Evolutionary conservation across 768 basidiomycete species (phyloP), one percentile per base, ranked within the genome.

Genomic region (Boletellus emodensis): DNA sequence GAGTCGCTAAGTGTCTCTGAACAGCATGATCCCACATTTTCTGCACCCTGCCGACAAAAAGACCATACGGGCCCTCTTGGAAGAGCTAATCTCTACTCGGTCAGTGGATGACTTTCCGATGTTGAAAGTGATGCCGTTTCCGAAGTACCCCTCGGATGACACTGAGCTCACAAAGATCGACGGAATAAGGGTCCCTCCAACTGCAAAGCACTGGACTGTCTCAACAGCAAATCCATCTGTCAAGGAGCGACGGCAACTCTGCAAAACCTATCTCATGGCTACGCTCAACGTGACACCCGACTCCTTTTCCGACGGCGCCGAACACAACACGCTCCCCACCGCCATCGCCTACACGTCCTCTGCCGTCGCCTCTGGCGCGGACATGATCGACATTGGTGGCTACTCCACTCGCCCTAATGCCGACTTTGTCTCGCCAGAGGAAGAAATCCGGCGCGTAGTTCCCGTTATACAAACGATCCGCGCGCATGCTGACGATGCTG

Each of bases 271-370:
- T 49, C 64, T 97, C 50, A 97, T 98, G 95, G 87, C 87, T 0
- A 96, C 90, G 1, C 78, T 99, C 49, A 97, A 98, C 63, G 79
- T 79, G 6, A 97, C 95, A 0, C 94, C 95, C 3, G 95, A 99
- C 69, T 96, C 94, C 0, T 97, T 97, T 71, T 97, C 94, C 0
- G 94, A 97, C 54, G 93, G 93, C 10, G 76, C 83, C 1, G 62
- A 68, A 17, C 74, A 87, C 64, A 73, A 77, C 53, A 76, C 75
- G 0, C 56, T 84, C 11, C 56, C 75, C 0, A 64, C 74, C 10
- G 88, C 87, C 0, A 60, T 92, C 14, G 58, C 62, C 3, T 87
- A 85, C 53, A 72, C 76, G 0, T 54, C 61, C 4, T 44, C 70
- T 4, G 75, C 90, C 0, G 71, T 83, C 2, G 53, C 66, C 0